phyloP scores from a whole-genome alignment of 1,284 basidiomycete species.

The Leccinum griseonigrum region DNA sequence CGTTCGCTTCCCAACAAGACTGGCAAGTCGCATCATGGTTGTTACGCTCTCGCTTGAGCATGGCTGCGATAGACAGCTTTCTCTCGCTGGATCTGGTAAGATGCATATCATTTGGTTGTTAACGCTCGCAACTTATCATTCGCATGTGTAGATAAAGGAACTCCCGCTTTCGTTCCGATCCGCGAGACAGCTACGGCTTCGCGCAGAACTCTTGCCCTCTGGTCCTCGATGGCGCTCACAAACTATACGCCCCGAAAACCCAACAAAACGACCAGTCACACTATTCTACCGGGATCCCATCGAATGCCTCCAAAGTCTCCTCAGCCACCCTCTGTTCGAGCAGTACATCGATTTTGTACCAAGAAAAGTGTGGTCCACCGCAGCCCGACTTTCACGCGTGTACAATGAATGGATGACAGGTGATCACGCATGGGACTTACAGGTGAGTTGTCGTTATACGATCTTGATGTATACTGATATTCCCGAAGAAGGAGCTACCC shows the following conservation, averaged over 20 bases:
- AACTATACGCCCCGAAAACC: background rate
- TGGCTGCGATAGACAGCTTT: background rate
- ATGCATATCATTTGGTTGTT: background rate
- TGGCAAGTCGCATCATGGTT: conserved; percentile 3
- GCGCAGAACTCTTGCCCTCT: background rate
- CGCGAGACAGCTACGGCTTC: background rate
- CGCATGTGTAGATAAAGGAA: background rate
- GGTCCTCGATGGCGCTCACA: background rate
- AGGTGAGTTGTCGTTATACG: background rate
- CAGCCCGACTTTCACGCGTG: background rate
- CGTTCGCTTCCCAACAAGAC: conserved; percentile 1
- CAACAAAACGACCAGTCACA: background rate
- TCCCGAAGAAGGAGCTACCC: background rate
- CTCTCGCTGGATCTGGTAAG: background rate
- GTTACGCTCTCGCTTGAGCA: background rate
- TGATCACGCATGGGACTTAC: background rate
- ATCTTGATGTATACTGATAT: background rate
- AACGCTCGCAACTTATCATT: background rate
- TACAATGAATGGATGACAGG: background rate
- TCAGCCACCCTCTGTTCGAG: background rate
- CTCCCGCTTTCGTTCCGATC: background rate
- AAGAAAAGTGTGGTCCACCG: background rate
- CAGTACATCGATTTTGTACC: background rate
- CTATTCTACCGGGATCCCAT: background rate
- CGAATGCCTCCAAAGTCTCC: background rate